Evolutionary conservation across 257 asterid genomes (phyloP), one percentile per base, ranked within the genome.

Genomic region (Penstemon davidsonii): DNA sequence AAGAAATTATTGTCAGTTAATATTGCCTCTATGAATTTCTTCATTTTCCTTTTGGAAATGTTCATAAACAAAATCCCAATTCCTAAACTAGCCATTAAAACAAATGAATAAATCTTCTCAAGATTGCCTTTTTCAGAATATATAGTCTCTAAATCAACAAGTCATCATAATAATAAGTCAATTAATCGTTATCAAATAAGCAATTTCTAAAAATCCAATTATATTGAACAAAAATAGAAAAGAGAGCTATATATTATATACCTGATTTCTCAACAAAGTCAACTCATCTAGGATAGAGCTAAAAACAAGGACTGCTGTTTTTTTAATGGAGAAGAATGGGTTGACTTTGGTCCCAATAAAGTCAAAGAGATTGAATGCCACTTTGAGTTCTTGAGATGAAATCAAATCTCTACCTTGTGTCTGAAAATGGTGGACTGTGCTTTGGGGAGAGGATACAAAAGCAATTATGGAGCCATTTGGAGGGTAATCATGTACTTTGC

Each of bases 291-390:
- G 6, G 11, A 72, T 4, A 8, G 69, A 72, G 8, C 50, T 36
- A 59, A 77, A 77, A 45, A 77, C 51, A 47, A 6, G 3, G 1
- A 57, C 59, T 50, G 81, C 69, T 33, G 49, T 64, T 62, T 38
- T 72, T 54, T 77, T 46, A 73, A 77, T 38, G 37, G 72, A 73
- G 68, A 68, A 73, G 11, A 66, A 66, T 11, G 65, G 81, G 78
- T 68, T 68, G 75, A 10, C 72, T 50, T 77, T 77, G 49, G 78
- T 63, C 33, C 67, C 7, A 53, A 77, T 38, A 19, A 77, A 77
- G 1, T 42, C 66, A 66, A 76, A 76, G 2, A 64, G 41, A 39
- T 33, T 5, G 6, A n/a, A 50, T 8, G 39, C 33, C 33, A 25
- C 33, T 25, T 25, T 25, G 33, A 25, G 56, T 8, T 36, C 69